A percentile compares a stretch with the other conserved stretches of the same genome.
These are phyloP conservation scores for Dryas integrifolia DNA, from an alignment of 331 rosid genomes.

Conservation along the genomic window DNA sequence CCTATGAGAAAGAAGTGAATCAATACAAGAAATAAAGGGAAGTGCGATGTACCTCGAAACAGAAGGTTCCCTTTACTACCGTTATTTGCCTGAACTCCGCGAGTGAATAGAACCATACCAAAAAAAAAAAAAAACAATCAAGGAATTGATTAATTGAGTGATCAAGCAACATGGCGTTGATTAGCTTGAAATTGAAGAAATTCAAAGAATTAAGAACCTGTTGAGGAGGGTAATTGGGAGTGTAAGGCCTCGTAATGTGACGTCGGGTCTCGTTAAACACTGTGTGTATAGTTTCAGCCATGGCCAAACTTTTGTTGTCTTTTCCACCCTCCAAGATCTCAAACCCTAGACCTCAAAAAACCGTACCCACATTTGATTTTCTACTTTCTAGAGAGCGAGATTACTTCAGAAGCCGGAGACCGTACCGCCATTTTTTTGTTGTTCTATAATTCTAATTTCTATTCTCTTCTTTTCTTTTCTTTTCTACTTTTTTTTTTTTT, in stretches of 20 bases:
- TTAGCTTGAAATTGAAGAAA: not conserved
- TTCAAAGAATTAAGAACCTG: conserved; percentile 28
- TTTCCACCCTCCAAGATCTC: conserved; percentile 18
- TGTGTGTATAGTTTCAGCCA: conserved; percentile 49
- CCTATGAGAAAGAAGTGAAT: not conserved
- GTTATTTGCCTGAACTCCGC: conserved; percentile 42
- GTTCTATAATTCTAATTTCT: no score
- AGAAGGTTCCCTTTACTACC: conserved; percentile 42
- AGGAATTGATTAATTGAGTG: not conserved
- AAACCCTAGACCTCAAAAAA: not conserved
- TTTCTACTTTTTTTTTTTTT: no score
- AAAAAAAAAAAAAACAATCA: not conserved
- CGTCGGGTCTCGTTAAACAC: conserved; percentile 64
- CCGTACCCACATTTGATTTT: no score
- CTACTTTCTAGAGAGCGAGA: no score
- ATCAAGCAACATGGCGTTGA: not conserved
- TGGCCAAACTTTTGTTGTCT: conserved; percentile 18
- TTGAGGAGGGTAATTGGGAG: conserved; percentile 56
- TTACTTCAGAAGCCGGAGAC: no score
- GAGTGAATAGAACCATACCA: no score
- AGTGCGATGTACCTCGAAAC: conserved; percentile 51
- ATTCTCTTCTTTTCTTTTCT: no score
- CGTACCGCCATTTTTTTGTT: no score
- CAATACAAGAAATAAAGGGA: not conserved
- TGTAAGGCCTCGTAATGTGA: conserved; percentile 58